Percentiles rank a stretch among this genome's conserved stretches.
phyloP scores from a whole-genome alignment of 768 basidiomycete genomes.

The Termitomyces sp. region DNA sequence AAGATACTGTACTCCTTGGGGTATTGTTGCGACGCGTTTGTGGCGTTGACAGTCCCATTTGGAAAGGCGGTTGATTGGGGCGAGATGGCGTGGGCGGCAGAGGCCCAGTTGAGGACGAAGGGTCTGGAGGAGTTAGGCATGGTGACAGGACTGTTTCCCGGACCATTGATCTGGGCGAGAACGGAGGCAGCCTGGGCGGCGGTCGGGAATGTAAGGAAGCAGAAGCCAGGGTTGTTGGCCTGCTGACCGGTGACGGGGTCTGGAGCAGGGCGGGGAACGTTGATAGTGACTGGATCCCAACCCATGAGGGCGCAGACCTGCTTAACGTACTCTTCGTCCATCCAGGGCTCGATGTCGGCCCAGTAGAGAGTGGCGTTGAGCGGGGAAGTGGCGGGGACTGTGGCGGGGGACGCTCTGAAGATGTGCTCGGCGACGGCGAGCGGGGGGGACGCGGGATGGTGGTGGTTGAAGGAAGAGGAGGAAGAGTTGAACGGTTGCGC shows the following conservation, averaged over 20 bases:
- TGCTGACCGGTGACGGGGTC: slow-evolving; percentile 59
- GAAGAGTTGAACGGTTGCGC: slow-evolving; percentile 27
- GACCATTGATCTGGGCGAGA: slow-evolving; percentile 60
- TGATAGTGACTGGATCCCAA: slow-evolving; percentile 77
- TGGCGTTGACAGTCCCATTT: slow-evolving; percentile 19
- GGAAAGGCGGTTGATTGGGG: slow-evolving; percentile 30
- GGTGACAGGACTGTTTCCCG: slow-evolving; percentile 41
- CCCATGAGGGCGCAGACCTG: slow-evolving; percentile 85
- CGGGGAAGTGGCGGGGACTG: slow-evolving; percentile 23
- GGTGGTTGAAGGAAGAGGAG: slow-evolving; percentile 47
- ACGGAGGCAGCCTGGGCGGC: slow-evolving; percentile 67
- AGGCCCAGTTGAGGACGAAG: slow-evolving; percentile 81
- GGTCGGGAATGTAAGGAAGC: slow-evolving; percentile 82
- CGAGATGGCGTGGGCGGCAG: slow-evolving; percentile 32
- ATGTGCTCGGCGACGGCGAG: slow-evolving; percentile 26
- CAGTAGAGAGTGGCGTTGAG: slow-evolving; percentile 70
- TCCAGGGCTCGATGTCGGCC: slow-evolving; percentile 91
- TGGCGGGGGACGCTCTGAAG: slow-evolving; percentile 24
- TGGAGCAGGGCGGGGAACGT: slow-evolving; percentile 62
- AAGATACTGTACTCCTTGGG: slow-evolving; percentile 92
- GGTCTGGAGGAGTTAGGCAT: slow-evolving; percentile 89
- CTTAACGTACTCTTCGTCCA: slow-evolving; percentile 94
- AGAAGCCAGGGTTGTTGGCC: slow-evolving; percentile 84
- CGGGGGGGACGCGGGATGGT: slow-evolving; percentile 30
- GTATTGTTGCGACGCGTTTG: slow-evolving; percentile 50